Evolutionary conservation across 805 yeast genomes (phyloP).

Genomic region (Cyberlindnera xylosilytica): DNA sequence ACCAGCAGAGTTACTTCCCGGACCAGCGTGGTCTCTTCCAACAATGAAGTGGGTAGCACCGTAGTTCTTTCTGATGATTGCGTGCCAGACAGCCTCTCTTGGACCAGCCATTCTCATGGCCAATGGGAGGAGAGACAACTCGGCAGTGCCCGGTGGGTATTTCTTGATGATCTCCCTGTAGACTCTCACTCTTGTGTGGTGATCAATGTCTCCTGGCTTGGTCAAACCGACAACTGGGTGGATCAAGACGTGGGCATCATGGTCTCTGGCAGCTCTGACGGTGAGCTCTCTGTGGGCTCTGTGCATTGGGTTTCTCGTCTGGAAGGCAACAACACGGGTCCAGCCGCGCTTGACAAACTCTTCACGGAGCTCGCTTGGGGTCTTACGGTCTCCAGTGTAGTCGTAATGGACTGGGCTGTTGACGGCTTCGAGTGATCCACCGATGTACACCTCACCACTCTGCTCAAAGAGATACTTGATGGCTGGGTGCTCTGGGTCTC

Average conservation of each 20-base stretch:
- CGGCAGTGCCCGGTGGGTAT: slow-evolving; percentile 92
- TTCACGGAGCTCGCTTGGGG: slow-evolving; percentile 85
- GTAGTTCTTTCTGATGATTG: slow-evolving; percentile 90
- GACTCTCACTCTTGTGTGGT: slow-evolving; percentile 94
- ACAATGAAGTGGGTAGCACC: slow-evolving; percentile 97
- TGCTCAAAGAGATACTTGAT: slow-evolving; percentile 64
- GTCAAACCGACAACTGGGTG: slow-evolving; percentile 98
- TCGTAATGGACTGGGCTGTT: slow-evolving; percentile 86
- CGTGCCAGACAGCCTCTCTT: slow-evolving; percentile 98
- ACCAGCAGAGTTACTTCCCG: slow-evolving; percentile 85
- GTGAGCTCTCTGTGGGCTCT: slow-evolving; percentile 97
- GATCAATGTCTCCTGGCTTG: slow-evolving; percentile 97
- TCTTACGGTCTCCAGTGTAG: slow-evolving; percentile 80
- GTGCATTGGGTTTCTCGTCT: slow-evolving; percentile 98
- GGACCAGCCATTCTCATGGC: slow-evolving; percentile 99
- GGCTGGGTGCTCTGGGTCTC: slow-evolving; percentile 97
- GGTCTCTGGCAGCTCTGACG: slow-evolving; percentile 92
- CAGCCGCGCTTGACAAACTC: slow-evolving; percentile 82
- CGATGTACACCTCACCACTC: slow-evolving; percentile 83
- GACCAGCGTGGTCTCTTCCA: slow-evolving; percentile 98
- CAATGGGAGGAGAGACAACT: slow-evolving; percentile 80
- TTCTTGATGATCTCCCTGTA: slow-evolving; percentile 89
- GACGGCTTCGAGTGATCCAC: slow-evolving; percentile 85
- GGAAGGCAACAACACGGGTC: slow-evolving; percentile 93
- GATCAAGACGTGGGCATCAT: slow-evolving; percentile 81